A percentile compares a stretch with the other conserved stretches of the same genome.
Conservation (phyloP, 2,329 filamentous ascomycete genomes). For the Xylaria sp. region DNA sequence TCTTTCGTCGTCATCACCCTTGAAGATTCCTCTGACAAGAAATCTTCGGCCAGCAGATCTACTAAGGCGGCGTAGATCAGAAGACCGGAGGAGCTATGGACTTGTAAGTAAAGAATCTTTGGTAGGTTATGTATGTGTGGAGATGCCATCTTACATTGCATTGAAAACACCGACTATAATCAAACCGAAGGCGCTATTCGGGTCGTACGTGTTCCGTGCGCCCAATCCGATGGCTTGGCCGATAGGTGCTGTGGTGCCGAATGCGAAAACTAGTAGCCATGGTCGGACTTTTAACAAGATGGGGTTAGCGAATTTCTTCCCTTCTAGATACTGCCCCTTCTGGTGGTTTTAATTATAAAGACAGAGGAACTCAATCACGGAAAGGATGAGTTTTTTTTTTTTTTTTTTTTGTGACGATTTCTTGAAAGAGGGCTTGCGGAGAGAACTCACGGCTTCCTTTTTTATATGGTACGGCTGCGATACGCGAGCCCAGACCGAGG, state of each 20-base stretch:
- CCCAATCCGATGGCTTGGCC: slow-evolving; percentile 71
- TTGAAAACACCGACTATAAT: slow-evolving; percentile 74
- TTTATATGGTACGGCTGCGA: slow-evolving; percentile 72
- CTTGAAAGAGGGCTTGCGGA: neutral
- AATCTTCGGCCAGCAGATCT: slow-evolving; percentile 72
- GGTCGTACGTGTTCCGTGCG: slow-evolving; percentile 68
- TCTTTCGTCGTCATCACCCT: slow-evolving; percentile 61
- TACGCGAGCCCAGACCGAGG: slow-evolving; percentile 75
- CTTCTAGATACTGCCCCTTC: neutral
- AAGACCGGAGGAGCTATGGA: slow-evolving; percentile 65
- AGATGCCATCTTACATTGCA: slow-evolving; percentile 62
- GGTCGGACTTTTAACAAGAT: slow-evolving; percentile 56
- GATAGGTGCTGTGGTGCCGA: slow-evolving; percentile 71
- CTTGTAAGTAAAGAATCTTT: slow-evolving; percentile 8
- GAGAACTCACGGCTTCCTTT: slow-evolving; percentile 55
- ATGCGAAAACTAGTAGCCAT: slow-evolving; percentile 70
- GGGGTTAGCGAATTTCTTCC: neutral
- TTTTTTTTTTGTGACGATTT: neutral
- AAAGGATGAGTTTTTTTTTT: neutral
- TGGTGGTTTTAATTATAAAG: neutral
- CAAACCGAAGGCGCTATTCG: slow-evolving; percentile 69
- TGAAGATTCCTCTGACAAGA: slow-evolving; percentile 67
- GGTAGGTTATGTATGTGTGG: too few species aligned
- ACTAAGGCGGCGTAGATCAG: slow-evolving; percentile 71
- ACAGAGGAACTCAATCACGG: neutral